Conservation (phyloP, 2,329 filamentous ascomycete genomes). For the Diaporthe nobilis region DNA sequence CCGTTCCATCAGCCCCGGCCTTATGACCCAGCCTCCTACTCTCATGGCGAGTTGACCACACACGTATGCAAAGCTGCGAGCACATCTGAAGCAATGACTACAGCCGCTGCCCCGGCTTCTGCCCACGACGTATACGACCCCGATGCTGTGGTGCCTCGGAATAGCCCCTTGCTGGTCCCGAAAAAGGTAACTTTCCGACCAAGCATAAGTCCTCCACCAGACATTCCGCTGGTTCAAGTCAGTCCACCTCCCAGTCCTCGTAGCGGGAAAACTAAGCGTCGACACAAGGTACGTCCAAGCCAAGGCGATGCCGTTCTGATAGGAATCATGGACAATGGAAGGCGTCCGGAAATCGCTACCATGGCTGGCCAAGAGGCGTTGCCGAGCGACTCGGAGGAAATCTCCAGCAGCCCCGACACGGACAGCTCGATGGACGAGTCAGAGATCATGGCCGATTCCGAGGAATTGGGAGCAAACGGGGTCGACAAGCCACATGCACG, state of each 20-base stretch:
- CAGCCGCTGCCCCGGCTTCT: slow-evolving; percentile 53
- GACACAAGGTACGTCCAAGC: slow-evolving; percentile 67
- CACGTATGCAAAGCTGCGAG: slow-evolving; percentile 48
- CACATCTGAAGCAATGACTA: slow-evolving; percentile 57
- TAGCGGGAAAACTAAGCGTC: slow-evolving; percentile 66
- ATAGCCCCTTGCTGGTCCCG: slow-evolving; percentile 57
- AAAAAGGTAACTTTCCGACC: slow-evolving; percentile 61
- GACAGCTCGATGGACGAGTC: slow-evolving; percentile 34
- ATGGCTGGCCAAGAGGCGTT: slow-evolving; percentile 68
- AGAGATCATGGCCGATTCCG: slow-evolving; percentile 42
- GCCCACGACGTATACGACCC: slow-evolving; percentile 59
- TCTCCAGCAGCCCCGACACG: slow-evolving; percentile 24
- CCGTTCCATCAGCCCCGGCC: slow-evolving; percentile 28
- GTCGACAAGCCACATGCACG: not conserved
- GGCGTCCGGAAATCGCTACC: slow-evolving; percentile 74
- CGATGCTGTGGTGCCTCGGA: slow-evolving; percentile 58
- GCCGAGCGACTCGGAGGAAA: slow-evolving; percentile 53
- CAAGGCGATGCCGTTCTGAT: slow-evolving; percentile 79
- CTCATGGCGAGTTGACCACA: slow-evolving; percentile 52
- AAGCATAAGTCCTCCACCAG: slow-evolving; percentile 66
- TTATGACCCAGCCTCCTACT: slow-evolving; percentile 31
- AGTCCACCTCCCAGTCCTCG: slow-evolving; percentile 57
- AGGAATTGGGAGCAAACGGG: slow-evolving; percentile 44
- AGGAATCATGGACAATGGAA: slow-evolving; percentile 72
- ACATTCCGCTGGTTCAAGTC: slow-evolving; percentile 59